Evolutionary conservation across 2,329 filamentous ascomycete species (phyloP).

Genomic region (Zopfia rhizophila): DNA sequence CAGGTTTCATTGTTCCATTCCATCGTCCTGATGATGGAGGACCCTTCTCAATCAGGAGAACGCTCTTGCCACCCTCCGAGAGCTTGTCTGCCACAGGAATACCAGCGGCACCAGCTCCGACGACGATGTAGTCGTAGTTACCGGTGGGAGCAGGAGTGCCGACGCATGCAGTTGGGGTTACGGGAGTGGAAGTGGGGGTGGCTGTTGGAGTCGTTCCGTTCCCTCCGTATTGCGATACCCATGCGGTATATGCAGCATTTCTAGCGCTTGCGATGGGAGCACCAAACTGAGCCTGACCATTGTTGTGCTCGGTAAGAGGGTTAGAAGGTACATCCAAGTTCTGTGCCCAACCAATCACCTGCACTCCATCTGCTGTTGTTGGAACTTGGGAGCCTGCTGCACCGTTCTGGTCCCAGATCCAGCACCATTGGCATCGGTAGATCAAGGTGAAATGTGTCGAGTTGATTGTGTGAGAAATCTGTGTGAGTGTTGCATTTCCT

Average conservation of each 20-base stretch:
- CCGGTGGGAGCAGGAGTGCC: slow-evolving; percentile 52
- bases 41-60: slow-evolving; percentile 66
- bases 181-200: slow-evolving; percentile 39
- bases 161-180: slow-evolving; percentile 46
- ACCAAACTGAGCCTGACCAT: slow-evolving; percentile 65
- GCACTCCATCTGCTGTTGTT: slow-evolving; percentile 42
- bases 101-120: slow-evolving; percentile 71
- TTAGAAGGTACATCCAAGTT: slow-evolving; percentile 53
- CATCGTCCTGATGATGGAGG: slow-evolving; percentile 71
- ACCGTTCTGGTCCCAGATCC: slow-evolving; percentile 56
- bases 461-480: slow-evolving; percentile 68
- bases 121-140: slow-evolving; percentile 71
- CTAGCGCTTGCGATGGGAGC: slow-evolving; percentile 56
- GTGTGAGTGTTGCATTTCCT: slow-evolving; percentile 70
- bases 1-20: slow-evolving; percentile 69
- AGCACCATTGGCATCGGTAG: slow-evolving; percentile 69
- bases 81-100: slow-evolving; percentile 70
- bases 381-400: slow-evolving; percentile 53
- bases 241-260: slow-evolving; percentile 55
- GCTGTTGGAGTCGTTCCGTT: slow-evolving; percentile 39
- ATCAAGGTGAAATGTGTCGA: slow-evolving; percentile 69
- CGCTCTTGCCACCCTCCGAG: slow-evolving; percentile 71
- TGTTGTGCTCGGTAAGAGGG: slow-evolving; percentile 66
- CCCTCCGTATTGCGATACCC: slow-evolving; percentile 52
- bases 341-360: slow-evolving; percentile 67